A percentile compares a stretch with the other conserved stretches of the same genome.
Conservation (phyloP, 345 rosid species). For the Excoecaria cochinchinensis region DNA sequence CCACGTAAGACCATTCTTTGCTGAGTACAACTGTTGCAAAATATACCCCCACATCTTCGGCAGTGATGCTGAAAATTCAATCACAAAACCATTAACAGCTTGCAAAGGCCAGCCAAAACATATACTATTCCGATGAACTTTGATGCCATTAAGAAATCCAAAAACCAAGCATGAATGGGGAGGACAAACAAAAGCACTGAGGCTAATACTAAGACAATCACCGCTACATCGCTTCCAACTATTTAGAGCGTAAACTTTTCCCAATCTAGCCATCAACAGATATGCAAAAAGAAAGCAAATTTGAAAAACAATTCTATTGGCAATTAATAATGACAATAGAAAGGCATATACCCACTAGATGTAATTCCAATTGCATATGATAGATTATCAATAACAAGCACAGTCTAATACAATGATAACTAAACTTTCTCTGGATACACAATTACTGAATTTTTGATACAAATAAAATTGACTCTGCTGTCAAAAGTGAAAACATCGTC, state of each 20-base stretch:
- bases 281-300: not conserved
- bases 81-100: constrained; percentile 8
- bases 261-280: not conserved
- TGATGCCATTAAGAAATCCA: not conserved
- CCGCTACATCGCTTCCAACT: not conserved
- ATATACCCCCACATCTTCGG: constrained; percentile 91
- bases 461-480: not conserved
- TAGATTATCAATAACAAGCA: not conserved
- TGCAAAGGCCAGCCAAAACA: not conserved
- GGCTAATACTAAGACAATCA: not conserved
- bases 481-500: not conserved
- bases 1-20: constrained; percentile 81
- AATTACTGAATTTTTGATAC: not conserved
- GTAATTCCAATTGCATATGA: not conserved
- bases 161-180: not conserved
- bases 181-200: not conserved
- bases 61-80: constrained; percentile 76
- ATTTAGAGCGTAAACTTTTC: not conserved
- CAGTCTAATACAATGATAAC: not conserved
- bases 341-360: not conserved
- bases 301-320: not conserved
- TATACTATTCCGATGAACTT: not conserved
- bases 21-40: constrained; percentile 74
- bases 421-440: not conserved
- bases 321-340: too few species aligned